Conservation (phyloP, 768 basidiomycete genomes). For the Leccinum olivaceopallidum region DNA sequence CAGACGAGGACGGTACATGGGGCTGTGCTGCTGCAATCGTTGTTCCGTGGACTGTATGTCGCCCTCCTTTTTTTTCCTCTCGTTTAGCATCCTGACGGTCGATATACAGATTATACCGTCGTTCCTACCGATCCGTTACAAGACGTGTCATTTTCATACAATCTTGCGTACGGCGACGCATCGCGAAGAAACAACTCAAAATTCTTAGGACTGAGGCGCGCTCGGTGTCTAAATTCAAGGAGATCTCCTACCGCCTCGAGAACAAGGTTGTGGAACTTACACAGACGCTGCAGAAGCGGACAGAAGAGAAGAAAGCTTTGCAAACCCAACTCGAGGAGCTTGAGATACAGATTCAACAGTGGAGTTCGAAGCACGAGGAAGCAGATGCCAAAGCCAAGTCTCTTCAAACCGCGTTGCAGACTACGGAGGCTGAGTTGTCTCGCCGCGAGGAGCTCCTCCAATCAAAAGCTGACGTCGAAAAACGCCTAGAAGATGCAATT, state of each 20-base stretch:
- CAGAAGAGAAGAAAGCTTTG: slow-evolving; percentile 87
- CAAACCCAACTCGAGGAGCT: slow-evolving; percentile 72
- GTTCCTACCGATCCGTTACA: slow-evolving; percentile 58
- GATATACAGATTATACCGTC: slow-evolving; percentile 50
- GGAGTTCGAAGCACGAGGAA: slow-evolving; percentile 88
- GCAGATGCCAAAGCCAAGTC: slow-evolving; percentile 72
- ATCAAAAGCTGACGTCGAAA: slow-evolving; percentile 79
- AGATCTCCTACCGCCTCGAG: slow-evolving; percentile 95
- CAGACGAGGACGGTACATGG: slow-evolving; percentile 59
- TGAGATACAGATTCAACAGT: slow-evolving; percentile 83
- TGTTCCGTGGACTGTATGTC: slow-evolving; percentile 86
- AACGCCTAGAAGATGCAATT: slow-evolving; percentile 74
- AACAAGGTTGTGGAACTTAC: slow-evolving; percentile 99
- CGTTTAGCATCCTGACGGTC: slow-evolving; percentile 7
- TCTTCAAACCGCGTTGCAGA: slow-evolving; percentile 66
- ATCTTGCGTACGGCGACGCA: slow-evolving; percentile 86
- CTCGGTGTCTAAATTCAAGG: slow-evolving; percentile 97
- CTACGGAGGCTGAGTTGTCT: slow-evolving; percentile 67
- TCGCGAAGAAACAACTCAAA: slow-evolving; percentile 85
- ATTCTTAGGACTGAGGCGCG: slow-evolving; percentile 87
- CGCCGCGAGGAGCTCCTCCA: slow-evolving; percentile 73
- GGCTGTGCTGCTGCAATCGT: slow-evolving; percentile 73
- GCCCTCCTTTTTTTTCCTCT: slow-evolving; percentile 29
- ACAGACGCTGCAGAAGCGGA: slow-evolving; percentile 87
- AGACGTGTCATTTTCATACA: slow-evolving; percentile 81